Percentiles rank a stretch among this genome's conserved stretches.
Evolutionary conservation across 148 eudicot genomes (phyloP).

Genomic region (Silene conica): DNA sequence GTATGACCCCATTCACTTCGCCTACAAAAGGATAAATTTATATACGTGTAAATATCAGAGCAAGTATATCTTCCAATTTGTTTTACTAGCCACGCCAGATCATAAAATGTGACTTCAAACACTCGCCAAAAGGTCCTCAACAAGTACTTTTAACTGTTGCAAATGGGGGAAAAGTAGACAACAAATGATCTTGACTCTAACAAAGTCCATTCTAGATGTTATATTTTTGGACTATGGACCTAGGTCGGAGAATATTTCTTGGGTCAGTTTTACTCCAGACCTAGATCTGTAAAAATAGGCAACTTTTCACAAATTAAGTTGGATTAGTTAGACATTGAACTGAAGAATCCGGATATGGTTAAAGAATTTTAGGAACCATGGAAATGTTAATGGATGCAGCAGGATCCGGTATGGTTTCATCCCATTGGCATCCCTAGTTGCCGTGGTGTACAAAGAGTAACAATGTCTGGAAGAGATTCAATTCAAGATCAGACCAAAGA

Average conservation of each 20-base stretch:
- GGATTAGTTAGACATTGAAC: not conserved
- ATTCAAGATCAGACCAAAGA: not conserved
- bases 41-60: not conserved
- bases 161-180: no score
- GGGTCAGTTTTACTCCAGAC: no score
- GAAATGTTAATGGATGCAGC: not conserved
- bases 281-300: not conserved
- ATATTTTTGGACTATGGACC: not conserved
- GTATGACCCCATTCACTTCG: constrained; percentile 90
- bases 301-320: not conserved
- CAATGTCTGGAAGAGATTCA: not conserved
- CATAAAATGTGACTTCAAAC: not conserved
- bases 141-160: no score
- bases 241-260: not conserved
- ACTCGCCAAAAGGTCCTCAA: not conserved
- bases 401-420: not conserved
- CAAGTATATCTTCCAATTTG: not conserved
- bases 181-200: not conserved
- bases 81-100: not conserved
- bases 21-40: constrained; percentile 40
- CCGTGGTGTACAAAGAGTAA: not conserved
- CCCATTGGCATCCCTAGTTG: not conserved
- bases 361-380: not conserved
- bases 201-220: no score
- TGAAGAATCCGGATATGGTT: not conserved